Evolutionary conservation across 371 early-diverging fungal species (phyloP), one percentile per base, ranked within the genome.

Genomic region (Chytridium lagenaria): DNA sequence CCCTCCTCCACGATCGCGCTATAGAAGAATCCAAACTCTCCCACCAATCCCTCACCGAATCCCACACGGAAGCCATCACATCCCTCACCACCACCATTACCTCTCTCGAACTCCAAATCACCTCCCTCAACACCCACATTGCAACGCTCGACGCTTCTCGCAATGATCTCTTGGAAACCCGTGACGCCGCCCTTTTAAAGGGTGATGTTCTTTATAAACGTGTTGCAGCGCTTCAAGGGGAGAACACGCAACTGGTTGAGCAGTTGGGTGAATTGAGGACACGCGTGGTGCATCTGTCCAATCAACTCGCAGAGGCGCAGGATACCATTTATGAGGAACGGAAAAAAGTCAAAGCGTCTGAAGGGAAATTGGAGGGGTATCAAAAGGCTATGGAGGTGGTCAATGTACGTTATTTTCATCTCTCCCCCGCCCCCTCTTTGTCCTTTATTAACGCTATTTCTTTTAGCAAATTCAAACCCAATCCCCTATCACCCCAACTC

Each of bases 231-330:
- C 59, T 75, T 19, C 67, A 70, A 28, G 38, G 22, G 12, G 75
- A 75, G 26, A 75, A 75, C 59, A 52, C 63, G 31, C 34, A 44
- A 19, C 61, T 70, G 12, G 52, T 75, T 36, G 59, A 64, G 19
- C 70, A 59, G 26, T 50, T 75, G 36, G 66, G 22, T 10, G 75
- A 75, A 36, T 59, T 70, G 5, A 26, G 75, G n/a, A 22, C 50
- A 5, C 36, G 65, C 2, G 34, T 37, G 31, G 44, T 75, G 28
- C 64, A 49, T 7, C 34, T 75, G 10, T 39, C 38, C n/a, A 59
- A 75, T 33, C 68, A 75, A 28, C 28, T 51, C 22, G 70, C 67
- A 5, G 70, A 66, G 40, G 22, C 44, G 2, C 16, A 16, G n/a
- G 66, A 66, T 30, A 16, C 38, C 2, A 2, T 66, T 30, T 66